Percentiles rank a stretch among this genome's conserved stretches.
phyloP scores from a whole-genome alignment of 768 basidiomycete genomes.

The Cubamyces lactineus region DNA sequence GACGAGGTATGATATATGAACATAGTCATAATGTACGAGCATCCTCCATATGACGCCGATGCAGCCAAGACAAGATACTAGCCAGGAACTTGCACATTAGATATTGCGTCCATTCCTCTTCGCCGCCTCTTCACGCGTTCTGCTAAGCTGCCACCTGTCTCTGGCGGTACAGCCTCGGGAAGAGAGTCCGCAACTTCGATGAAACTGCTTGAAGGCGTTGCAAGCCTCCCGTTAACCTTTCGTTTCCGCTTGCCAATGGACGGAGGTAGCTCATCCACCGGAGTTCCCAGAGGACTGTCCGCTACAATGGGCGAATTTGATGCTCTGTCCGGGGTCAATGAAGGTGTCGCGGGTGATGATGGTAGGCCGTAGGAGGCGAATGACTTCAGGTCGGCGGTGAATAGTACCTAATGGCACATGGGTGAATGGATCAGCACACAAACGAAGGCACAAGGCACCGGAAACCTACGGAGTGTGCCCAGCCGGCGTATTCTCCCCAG shows the following conservation, averaged over 20 bases:
- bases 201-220: not conserved
- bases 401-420: conserved; percentile 35
- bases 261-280: not conserved
- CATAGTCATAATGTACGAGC: too few species aligned
- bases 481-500: conserved; percentile 89
- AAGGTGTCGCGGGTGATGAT: conserved; percentile 21
- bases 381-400: conserved; percentile 43
- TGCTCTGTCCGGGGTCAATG: conserved; percentile 2
- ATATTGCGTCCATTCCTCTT: conserved; percentile 8
- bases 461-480: conserved; percentile 81
- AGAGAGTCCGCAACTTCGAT: conserved; percentile 1
- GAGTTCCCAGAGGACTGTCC: conserved; percentile 1
- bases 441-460: not conserved
- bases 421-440: not conserved
- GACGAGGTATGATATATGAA: too few species aligned
- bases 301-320: not conserved
- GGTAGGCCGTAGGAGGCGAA: conserved; percentile 38
- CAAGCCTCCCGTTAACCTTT: not conserved
- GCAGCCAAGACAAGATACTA: too few species aligned
- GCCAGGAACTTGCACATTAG: not conserved
- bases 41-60: too few species aligned
- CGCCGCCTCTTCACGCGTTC: conserved; percentile 33
- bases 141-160: conserved; percentile 22
- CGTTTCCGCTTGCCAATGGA: conserved; percentile 13
- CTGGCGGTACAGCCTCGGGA: not conserved